Conservation (phyloP, 306 rosid species). For the Acmispon strigosus region DNA sequence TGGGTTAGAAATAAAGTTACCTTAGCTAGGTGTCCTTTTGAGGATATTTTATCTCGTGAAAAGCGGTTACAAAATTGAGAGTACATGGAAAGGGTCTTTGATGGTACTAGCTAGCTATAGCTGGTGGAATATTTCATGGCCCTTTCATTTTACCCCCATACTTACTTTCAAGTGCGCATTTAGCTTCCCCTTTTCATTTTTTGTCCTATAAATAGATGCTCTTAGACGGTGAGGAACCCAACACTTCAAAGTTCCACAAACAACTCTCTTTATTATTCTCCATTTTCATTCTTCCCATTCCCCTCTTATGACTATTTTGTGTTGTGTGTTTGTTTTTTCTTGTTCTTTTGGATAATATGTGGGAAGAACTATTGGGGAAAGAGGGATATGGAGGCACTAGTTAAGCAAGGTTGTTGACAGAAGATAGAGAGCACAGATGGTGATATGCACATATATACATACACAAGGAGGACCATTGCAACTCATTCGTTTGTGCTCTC, state of each 20-base stretch:
- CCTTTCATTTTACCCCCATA: conserved; percentile 21
- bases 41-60: conserved; percentile 46
- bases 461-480: conserved; percentile 15
- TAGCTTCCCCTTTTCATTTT: background rate
- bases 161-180: conserved; percentile 8
- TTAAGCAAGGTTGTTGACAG: conserved; percentile 75
- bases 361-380: background rate
- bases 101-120: conserved; percentile 6
- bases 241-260: conserved; percentile 5
- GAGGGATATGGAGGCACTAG: conserved; percentile 1
- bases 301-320: background rate
- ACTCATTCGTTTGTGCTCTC: conserved; percentile 48
- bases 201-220: conserved; percentile 55
- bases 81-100: conserved; percentile 18
- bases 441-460: conserved; percentile 20
- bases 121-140: conserved; percentile 19
- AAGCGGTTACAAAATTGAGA: conserved; percentile 42
- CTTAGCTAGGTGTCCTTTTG: conserved; percentile 28
- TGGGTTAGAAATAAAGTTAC: too few species aligned
- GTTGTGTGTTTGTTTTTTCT: background rate
- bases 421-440: conserved; percentile 99
- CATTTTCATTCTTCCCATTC: background rate
- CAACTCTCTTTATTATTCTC: background rate
- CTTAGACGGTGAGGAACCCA: conserved; percentile 20
- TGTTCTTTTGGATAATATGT: background rate